These are phyloP conservation scores for Waltergamsia citrina DNA, from an alignment of 2,329 filamentous ascomycete species.

Conservation along the genomic window DNA sequence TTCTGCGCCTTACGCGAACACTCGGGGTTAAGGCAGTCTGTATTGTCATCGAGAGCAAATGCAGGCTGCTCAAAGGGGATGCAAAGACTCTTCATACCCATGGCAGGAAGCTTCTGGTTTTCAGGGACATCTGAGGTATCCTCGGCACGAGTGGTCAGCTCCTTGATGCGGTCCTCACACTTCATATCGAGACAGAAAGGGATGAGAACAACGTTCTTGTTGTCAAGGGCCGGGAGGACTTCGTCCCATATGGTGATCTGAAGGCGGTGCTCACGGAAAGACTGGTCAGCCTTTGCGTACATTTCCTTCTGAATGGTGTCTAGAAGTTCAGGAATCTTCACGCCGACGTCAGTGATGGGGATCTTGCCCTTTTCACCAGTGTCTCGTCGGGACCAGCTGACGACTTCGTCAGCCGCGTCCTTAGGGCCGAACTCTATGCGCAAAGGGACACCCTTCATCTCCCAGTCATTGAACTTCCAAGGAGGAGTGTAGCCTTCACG, in stretches of 20 bases:
- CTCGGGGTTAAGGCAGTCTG: conserved; percentile 86
- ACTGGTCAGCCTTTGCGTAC: conserved; percentile 62
- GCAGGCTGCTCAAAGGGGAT: conserved; percentile 77
- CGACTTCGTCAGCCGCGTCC: conserved; percentile 76
- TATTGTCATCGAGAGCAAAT: conserved; percentile 68
- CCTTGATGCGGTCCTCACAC: conserved; percentile 94
- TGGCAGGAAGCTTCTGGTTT: conserved; percentile 43
- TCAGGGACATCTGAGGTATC: conserved; percentile 44
- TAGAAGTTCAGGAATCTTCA: conserved; percentile 69
- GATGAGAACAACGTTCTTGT: conserved; percentile 87
- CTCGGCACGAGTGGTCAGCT: conserved; percentile 71
- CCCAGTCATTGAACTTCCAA: conserved; percentile 99
- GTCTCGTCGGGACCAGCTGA: conserved; percentile 82
- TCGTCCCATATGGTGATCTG: conserved; percentile 81
- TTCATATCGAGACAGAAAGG: conserved; percentile 74
- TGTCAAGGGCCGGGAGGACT: conserved; percentile 81
- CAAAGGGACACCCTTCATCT: conserved; percentile 89
- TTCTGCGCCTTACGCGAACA: conserved; percentile 68
- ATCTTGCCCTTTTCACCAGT: conserved; percentile 76
- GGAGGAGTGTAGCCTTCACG: conserved; percentile 89
- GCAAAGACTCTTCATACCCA: conserved; percentile 64
- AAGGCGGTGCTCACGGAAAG: conserved; percentile 74
- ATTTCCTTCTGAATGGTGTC: conserved; percentile 86
- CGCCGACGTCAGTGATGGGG: conserved; percentile 62
- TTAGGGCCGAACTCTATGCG: conserved; percentile 94